Evolutionary conservation across 2,329 filamentous ascomycete genomes (phyloP).

Genomic region (Nothophaeocryptopus gaeumannii): DNA sequence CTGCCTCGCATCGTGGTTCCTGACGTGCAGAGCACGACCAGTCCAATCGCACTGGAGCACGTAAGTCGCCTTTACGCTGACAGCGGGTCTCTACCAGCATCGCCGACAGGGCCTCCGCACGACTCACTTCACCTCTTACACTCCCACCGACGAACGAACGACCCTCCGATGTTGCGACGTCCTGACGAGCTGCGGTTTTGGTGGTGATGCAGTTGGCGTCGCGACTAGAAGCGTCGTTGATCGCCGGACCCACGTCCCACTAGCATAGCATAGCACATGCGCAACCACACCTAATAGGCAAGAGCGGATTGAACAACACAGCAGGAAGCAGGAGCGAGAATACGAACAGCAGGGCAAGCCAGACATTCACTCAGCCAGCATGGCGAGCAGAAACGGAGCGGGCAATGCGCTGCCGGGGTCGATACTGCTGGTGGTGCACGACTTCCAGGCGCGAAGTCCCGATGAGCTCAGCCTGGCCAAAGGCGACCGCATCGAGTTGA

Average conservation of each 20-base stretch:
- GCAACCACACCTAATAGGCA: too few relatives aligned
- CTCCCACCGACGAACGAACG: background rate
- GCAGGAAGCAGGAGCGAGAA: too few relatives aligned
- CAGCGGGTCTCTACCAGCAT: too few relatives aligned
- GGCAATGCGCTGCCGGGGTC: slow-evolving; percentile 32
- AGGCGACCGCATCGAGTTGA: slow-evolving; percentile 77
- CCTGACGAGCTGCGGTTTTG: background rate
- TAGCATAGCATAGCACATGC: too few relatives aligned
- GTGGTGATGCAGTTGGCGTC: slow-evolving; percentile 3
- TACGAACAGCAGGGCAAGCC: too few relatives aligned
- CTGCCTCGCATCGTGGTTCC: background rate
- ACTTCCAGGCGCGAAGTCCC: slow-evolving; percentile 85
- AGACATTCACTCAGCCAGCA: slow-evolving; percentile 2
- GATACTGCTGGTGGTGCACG: slow-evolving; percentile 69
- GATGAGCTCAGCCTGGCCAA: slow-evolving; percentile 89
- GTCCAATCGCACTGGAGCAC: too few relatives aligned
- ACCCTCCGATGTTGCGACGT: slow-evolving; percentile 6
- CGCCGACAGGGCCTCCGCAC: background rate
- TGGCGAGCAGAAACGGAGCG: slow-evolving; percentile 27
- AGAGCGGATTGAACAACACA: too few relatives aligned
- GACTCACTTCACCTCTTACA: background rate
- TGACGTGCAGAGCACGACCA: background rate
- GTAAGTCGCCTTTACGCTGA: too few relatives aligned
- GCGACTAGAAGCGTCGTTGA: background rate
- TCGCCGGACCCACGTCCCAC: too few relatives aligned